phyloP scores from a whole-genome alignment of 345 rosid species.

The Eucalyptus marginata region DNA sequence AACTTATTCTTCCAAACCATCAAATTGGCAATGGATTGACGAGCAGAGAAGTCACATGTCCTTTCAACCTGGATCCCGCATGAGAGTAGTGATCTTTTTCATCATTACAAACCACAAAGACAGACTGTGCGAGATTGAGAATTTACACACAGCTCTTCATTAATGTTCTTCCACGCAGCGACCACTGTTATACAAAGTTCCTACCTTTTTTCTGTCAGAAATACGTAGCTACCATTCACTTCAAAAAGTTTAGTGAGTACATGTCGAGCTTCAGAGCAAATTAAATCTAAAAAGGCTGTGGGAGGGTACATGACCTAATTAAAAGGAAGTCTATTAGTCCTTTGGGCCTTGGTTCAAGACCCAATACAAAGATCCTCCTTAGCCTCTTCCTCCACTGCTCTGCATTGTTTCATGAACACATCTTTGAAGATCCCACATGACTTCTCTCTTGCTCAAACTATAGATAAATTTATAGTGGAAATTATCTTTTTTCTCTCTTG shows the following conservation, averaged over 20 bases:
- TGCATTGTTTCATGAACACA: not conserved
- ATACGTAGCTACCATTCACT: too few relatives aligned
- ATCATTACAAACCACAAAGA: slow-evolving; percentile 7
- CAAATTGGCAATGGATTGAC: not conserved
- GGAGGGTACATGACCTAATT: too few relatives aligned
- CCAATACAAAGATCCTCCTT: too few relatives aligned
- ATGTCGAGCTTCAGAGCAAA: too few relatives aligned
- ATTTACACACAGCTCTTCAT: not conserved
- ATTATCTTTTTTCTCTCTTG: too few relatives aligned
- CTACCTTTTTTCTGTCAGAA: too few relatives aligned
- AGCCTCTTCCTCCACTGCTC: not conserved
- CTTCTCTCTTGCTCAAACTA: not conserved
- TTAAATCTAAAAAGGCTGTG: too few relatives aligned
- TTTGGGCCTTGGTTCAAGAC: too few relatives aligned
- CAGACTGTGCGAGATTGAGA: not conserved
- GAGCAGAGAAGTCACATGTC: not conserved
- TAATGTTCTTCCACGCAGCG: slow-evolving; percentile 5
- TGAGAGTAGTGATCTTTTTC: not conserved
- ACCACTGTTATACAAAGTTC: not conserved
- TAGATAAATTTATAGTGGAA: not conserved
- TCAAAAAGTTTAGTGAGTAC: too few relatives aligned
- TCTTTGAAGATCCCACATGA: not conserved
- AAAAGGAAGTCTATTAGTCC: too few relatives aligned
- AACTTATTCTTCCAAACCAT: not conserved
- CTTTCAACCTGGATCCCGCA: not conserved